phyloP scores from a whole-genome alignment of 768 basidiomycete genomes.

The Ramaria sp. region DNA sequence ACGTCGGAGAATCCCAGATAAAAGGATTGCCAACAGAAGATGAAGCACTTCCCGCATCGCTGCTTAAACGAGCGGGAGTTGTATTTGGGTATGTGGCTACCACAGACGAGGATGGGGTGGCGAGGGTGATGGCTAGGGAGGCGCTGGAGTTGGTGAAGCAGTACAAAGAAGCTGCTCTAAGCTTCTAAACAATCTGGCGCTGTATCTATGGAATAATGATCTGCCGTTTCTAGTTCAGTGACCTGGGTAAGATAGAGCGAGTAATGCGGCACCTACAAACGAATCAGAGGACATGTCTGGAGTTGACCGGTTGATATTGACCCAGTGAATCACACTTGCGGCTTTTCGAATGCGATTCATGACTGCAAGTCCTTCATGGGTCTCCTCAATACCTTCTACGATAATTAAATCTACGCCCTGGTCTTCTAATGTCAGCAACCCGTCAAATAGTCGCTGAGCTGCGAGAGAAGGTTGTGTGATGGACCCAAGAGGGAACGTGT shows the following conservation, averaged over 20 bases:
- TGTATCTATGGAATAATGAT: too few species aligned
- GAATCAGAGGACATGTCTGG: neutral
- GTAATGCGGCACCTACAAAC: neutral
- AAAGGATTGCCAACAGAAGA: neutral
- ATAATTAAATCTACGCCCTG: slow-evolving; percentile 73
- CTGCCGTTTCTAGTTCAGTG: too few species aligned
- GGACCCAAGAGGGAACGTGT: slow-evolving; percentile 25
- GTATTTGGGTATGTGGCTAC: slow-evolving; percentile 60
- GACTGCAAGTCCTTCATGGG: slow-evolving; percentile 77
- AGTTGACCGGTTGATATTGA: slow-evolving; percentile 10
- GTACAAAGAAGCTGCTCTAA: neutral
- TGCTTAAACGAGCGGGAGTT: slow-evolving; percentile 39
- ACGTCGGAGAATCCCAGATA: neutral
- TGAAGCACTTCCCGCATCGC: slow-evolving; percentile 22
- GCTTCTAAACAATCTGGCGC: neutral
- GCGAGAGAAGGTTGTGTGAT: slow-evolving; percentile 49
- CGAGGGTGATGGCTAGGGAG: slow-evolving; percentile 70
- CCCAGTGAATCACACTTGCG: slow-evolving; percentile 44
- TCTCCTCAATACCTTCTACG: slow-evolving; percentile 75
- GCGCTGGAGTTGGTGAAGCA: slow-evolving; percentile 30
- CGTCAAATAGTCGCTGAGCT: slow-evolving; percentile 81
- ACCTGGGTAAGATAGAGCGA: neutral
- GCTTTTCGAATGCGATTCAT: slow-evolving; percentile 94
- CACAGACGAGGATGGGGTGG: slow-evolving; percentile 63
- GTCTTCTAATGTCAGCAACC: slow-evolving; percentile 67